Conservation (phyloP, 2,329 filamentous ascomycete genomes). For the Colletotrichum liaoningense region DNA sequence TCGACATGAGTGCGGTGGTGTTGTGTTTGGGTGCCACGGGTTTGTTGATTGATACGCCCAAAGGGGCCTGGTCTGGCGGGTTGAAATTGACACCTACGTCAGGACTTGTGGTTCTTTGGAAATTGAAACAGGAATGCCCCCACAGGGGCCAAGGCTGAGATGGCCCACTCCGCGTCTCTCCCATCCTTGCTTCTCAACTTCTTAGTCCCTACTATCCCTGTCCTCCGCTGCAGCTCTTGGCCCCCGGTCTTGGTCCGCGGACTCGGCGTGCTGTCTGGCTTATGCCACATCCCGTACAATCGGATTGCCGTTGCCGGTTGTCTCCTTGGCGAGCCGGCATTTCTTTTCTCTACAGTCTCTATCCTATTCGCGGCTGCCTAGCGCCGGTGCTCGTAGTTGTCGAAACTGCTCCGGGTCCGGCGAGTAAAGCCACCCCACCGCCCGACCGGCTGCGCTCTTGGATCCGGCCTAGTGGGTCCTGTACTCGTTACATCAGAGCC, state of each 20-base stretch:
- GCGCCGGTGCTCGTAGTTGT: too few species aligned
- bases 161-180: neutral
- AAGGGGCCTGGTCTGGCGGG: neutral
- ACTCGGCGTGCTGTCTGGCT: neutral
- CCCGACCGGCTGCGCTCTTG: neutral
- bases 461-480: neutral
- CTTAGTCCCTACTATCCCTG: neutral
- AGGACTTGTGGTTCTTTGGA: conserved; percentile 29
- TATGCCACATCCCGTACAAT: neutral
- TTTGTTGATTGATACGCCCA: conserved; percentile 10
- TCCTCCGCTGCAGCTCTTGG: neutral
- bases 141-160: conserved; percentile 29
- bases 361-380: too few species aligned
- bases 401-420: too few species aligned
- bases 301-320: neutral
- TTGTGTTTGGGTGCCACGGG: neutral
- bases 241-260: neutral
- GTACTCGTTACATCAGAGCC: too few species aligned
- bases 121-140: conserved; percentile 30
- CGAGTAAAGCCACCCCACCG: neutral
- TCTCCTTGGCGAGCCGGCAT: neutral
- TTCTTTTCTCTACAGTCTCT: neutral
- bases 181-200: neutral
- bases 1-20: neutral
- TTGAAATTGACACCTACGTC: conserved; percentile 31